Conservation (phyloP, 352 stramenopile genomes). For the Lagenidium sp. region DNA sequence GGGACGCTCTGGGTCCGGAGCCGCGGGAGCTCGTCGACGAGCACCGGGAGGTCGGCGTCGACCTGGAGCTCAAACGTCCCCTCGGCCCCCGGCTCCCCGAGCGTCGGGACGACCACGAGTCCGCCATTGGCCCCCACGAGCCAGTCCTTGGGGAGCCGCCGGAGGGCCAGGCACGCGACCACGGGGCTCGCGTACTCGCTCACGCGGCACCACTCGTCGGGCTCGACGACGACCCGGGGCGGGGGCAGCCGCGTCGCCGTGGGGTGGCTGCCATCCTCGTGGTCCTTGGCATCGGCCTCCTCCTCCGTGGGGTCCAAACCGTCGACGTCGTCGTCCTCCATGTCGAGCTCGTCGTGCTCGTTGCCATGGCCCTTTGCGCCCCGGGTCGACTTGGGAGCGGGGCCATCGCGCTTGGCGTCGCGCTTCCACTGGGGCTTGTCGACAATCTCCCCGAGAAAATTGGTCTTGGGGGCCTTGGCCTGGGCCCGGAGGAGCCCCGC, state of each 20-base stretch:
- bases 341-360: conserved; percentile 9
- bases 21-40: conserved; percentile 47
- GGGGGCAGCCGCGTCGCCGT: conserved; percentile 11
- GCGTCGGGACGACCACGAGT: conserved; percentile 62
- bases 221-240: conserved; percentile 61
- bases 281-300: neutral
- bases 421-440: conserved; percentile 34
- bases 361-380: conserved; percentile 8
- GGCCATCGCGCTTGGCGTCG: conserved; percentile 2
- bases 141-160: conserved; percentile 58
- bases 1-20: conserved; percentile 65
- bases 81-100: conserved; percentile 58
- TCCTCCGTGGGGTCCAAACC: neutral
- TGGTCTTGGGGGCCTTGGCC: conserved; percentile 43
- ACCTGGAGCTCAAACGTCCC: conserved; percentile 84
- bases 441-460: conserved; percentile 61
- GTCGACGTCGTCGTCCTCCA: conserved; percentile 12
- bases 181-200: conserved; percentile 46
- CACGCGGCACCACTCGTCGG: conserved; percentile 64
- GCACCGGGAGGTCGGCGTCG: conserved; percentile 67
- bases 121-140: conserved; percentile 35
- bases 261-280: neutral
- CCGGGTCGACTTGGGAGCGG: neutral
- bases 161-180: conserved; percentile 50
- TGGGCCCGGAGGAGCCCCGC: conserved; percentile 32